A percentile compares a stretch with the other conserved stretches of the same genome.
These are phyloP conservation scores for Bathelium albidoporum DNA, from an alignment of 495 filamentous ascomycete species.

Conservation along the genomic window DNA sequence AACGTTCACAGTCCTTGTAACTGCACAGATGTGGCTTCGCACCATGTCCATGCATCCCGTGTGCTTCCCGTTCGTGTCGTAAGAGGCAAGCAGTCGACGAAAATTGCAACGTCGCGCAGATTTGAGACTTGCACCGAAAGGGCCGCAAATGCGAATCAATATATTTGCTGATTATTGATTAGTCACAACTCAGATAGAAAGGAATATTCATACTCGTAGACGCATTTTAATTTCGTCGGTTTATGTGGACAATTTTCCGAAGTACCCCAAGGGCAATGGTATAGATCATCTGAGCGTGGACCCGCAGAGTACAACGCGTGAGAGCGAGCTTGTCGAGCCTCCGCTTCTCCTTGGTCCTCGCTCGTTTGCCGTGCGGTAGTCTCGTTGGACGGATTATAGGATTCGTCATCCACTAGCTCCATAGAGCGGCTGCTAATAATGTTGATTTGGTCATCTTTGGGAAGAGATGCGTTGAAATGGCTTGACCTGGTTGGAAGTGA, in stretches of 20 bases:
- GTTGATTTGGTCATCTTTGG: background rate
- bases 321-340: slow-evolving; percentile 20
- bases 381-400: background rate
- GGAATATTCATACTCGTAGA: slow-evolving; percentile 69
- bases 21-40: slow-evolving; percentile 80
- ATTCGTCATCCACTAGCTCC: background rate
- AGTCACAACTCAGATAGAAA: slow-evolving; percentile 27
- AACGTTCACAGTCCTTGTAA: slow-evolving; percentile 74
- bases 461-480: background rate
- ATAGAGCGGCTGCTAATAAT: background rate
- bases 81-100: slow-evolving; percentile 92
- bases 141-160: slow-evolving; percentile 90
- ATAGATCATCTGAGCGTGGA: slow-evolving; percentile 63
- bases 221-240: slow-evolving; percentile 88
- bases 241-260: slow-evolving; percentile 69
- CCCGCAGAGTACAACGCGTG: slow-evolving; percentile 68
- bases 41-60: slow-evolving; percentile 89
- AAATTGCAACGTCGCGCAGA: slow-evolving; percentile 70
- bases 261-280: slow-evolving; percentile 80
- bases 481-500: background rate
- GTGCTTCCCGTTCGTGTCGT: slow-evolving; percentile 86
- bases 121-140: slow-evolving; percentile 75
- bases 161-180: slow-evolving; percentile 59
- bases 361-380: background rate
- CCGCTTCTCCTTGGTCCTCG: background rate